These are phyloP conservation scores for Stromatinia cepivora DNA, from an alignment of 2,329 filamentous ascomycete species.

Conservation along the genomic window DNA sequence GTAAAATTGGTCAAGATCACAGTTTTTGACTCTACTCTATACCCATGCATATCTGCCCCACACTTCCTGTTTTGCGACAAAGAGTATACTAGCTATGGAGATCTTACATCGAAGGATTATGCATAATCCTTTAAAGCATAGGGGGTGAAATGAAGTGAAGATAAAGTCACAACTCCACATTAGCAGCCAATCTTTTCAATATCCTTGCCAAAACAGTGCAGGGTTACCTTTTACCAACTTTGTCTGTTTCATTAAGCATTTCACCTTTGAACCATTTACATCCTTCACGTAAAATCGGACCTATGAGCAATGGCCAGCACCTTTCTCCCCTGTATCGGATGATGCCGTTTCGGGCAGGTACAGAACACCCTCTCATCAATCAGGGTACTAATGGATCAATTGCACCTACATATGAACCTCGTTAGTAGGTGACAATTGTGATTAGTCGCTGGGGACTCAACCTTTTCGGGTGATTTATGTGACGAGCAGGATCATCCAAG, in stretches of 20 bases:
- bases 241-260: not conserved
- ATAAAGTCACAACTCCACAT: not conserved
- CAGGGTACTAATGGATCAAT: not conserved
- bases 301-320: not conserved
- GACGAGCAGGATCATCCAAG: not conserved
- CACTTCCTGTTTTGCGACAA: not conserved
- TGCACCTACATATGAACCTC: not conserved
- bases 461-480: not conserved
- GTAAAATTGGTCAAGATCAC: not conserved
- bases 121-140: not conserved
- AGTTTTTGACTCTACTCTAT: not conserved
- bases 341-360: not conserved
- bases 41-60: not conserved
- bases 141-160: not conserved
- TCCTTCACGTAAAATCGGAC: not conserved
- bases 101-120: not conserved
- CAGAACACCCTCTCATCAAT: not conserved
- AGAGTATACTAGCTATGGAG: not conserved
- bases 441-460: not conserved
- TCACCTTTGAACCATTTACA: not conserved
- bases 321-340: not conserved
- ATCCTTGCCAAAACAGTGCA: not conserved
- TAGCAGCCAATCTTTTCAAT: not conserved
- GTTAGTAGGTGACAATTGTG: not conserved
- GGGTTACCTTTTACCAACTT: not conserved